Conservation (phyloP, 2,329 filamentous ascomycete species). For the Sphaerulina vaccinii region DNA sequence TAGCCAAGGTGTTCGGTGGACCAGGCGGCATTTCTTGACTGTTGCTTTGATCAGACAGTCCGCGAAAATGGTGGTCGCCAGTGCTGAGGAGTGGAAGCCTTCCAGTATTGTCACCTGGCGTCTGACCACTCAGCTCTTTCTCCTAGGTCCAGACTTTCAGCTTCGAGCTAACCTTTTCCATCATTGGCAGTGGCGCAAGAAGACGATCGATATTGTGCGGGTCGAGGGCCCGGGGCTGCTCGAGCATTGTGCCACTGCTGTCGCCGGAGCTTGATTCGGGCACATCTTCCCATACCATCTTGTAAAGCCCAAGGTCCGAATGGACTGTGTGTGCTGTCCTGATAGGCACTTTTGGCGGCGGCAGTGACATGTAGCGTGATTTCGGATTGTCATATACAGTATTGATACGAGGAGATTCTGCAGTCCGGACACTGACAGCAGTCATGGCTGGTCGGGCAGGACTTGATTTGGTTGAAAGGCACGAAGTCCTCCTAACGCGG, state of each 20-base stretch:
- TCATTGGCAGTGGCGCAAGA: slow-evolving; percentile 13
- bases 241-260: slow-evolving; percentile 16
- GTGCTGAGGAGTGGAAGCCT: slow-evolving; percentile 18
- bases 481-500: slow-evolving; percentile 14
- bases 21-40: slow-evolving; percentile 22
- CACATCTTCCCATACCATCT: slow-evolving; percentile 31
- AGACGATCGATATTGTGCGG: background rate
- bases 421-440: slow-evolving; percentile 24
- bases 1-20: slow-evolving; percentile 32
- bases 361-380: slow-evolving; percentile 1
- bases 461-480: slow-evolving; percentile 18
- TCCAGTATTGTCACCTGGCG: slow-evolving; percentile 11
- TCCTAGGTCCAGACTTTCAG: slow-evolving; percentile 32
- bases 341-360: slow-evolving; percentile 3
- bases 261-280: slow-evolving; percentile 13
- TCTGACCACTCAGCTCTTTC: slow-evolving; percentile 13
- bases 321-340: slow-evolving; percentile 29
- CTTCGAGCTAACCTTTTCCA: slow-evolving; percentile 29
- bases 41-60: slow-evolving; percentile 13
- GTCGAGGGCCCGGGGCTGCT: background rate
- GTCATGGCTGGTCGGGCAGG: slow-evolving; percentile 26
- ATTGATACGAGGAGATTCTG: slow-evolving; percentile 21
- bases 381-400: slow-evolving; percentile 22
- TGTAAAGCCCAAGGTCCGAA: slow-evolving; percentile 26
- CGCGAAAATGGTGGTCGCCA: background rate